Evolutionary conservation across 129 eudicot genomes (phyloP), one percentile per base, ranked within the genome.

Genomic region (Ambrosia artemisiifolia): DNA sequence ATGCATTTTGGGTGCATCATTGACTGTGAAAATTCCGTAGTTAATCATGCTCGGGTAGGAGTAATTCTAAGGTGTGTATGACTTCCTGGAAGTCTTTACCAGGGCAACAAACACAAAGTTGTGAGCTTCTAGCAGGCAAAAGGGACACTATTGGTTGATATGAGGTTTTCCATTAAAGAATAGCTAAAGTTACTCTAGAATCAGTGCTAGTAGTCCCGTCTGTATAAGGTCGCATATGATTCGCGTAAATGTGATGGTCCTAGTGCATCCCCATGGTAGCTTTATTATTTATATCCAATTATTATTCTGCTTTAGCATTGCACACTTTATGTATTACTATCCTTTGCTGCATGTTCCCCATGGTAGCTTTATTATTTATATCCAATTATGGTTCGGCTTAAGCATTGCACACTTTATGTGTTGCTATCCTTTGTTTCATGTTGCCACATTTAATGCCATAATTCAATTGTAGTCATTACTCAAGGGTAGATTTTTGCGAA

Each of bases 401-500:
- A 59, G 53, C 66, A 53, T 54, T 53, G 17, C 55, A 38, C 43
- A 38, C n/a, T 35, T 17, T 51, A 65, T 8, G 50, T 54, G 32
- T 28, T 71, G 42, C 10, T 71, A 72, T 40, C 44, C 11, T 6
- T 57, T 42, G 30, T 44, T 64, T 47, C 44, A 43, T 43, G 60
- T 56, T 67, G 68, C 40, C 79, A 72, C 53, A 65, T 16, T 11
- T 80, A 46, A 78, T 71, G 56, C 42, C 44, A 32, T 51, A 36
- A n/a, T 74, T 83, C 12, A 54, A 56, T 54, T 79, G 76, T 67
- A 89, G 98, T 77, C 95, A 57, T 71, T 78, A 42, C 86, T 92
- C 35, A 83, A 80, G 75, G 88, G 86, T 40, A 85, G 98, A 69
- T 88, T 89, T 79, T 75, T 92, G 81, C 71, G 78, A 69, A 82